A percentile compares a stretch with the other conserved stretches of the same genome.
Conservation (phyloP, 2,329 filamentous ascomycete species). For the Neofusicoccum parvum region DNA sequence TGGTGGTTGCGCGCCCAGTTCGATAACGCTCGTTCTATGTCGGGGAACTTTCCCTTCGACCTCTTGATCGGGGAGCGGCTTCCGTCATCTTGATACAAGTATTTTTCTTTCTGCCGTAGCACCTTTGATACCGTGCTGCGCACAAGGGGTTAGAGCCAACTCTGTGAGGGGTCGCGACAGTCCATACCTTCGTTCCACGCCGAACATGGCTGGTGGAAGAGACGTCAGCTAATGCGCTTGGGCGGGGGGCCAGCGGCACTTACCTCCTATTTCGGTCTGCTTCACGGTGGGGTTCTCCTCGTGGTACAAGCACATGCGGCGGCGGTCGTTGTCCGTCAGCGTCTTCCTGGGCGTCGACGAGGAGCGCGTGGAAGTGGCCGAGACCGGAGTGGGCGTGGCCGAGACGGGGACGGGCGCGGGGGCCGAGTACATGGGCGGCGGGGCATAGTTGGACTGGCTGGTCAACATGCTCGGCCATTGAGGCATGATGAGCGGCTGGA, state of each 20-base stretch:
- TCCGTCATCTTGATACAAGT: constrained; percentile 78
- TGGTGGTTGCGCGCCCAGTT: constrained; percentile 86
- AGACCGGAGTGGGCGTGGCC: constrained; percentile 38
- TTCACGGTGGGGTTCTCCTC: constrained; percentile 88
- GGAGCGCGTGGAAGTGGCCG: constrained; percentile 43
- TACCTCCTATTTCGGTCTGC: constrained; percentile 93
- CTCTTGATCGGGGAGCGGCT: constrained; percentile 79
- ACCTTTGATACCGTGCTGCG: constrained; percentile 97
- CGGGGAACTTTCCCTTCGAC: constrained; percentile 80
- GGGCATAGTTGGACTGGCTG: constrained; percentile 44
- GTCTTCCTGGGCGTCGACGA: constrained; percentile 76
- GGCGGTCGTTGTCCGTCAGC: constrained; percentile 85
- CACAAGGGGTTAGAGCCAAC: constrained; percentile 21
- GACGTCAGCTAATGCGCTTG: constrained; percentile 33
- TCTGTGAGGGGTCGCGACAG: neutral
- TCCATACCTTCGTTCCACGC: constrained; percentile 89
- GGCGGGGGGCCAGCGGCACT: constrained; percentile 32
- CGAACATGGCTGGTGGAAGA: constrained; percentile 70
- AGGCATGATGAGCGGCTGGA: constrained; percentile 45
- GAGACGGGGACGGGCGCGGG: constrained; percentile 41
- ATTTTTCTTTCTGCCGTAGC: constrained; percentile 90
- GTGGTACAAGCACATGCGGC: constrained; percentile 91
- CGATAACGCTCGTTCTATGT: constrained; percentile 87
- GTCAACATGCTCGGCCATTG: constrained; percentile 47
- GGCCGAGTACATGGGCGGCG: constrained; percentile 34